Evolutionary conservation across 352 stramenopile genomes (phyloP).

Genomic region (Globisporangium paroecandrum): DNA sequence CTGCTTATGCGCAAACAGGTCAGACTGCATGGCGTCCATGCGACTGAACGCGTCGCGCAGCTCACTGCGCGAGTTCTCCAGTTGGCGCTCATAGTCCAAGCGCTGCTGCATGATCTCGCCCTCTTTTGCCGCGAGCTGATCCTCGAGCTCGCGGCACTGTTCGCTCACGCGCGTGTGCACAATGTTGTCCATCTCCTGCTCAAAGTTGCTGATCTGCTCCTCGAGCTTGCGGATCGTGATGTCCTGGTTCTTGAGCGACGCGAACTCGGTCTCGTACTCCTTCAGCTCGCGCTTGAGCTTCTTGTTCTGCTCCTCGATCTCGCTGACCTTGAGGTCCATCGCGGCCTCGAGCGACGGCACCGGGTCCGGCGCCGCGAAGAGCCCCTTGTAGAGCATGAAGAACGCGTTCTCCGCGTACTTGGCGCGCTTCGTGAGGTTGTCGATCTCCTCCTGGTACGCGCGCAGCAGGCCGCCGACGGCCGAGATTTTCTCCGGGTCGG

Average conservation of each 20-base stretch:
- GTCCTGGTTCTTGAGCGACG: conserved; percentile 94
- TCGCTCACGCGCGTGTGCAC: conserved; percentile 60
- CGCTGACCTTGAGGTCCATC: conserved; percentile 55
- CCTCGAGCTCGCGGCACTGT: conserved; percentile 61
- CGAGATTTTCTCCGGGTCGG: conserved; percentile 69
- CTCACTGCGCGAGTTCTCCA: conserved; percentile 54
- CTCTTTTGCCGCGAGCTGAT: conserved; percentile 59
- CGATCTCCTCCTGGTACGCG: conserved; percentile 91
- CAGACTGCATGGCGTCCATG: conserved; percentile 88
- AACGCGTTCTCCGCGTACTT: conserved; percentile 91
- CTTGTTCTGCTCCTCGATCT: conserved; percentile 90
- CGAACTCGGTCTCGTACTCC: conserved; percentile 94
- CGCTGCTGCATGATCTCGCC: conserved; percentile 81
- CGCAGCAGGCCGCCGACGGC: conserved; percentile 65
- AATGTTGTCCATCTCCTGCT: conserved; percentile 62
- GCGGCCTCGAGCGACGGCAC: conserved; percentile 63
- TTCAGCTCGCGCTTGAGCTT: conserved; percentile 87
- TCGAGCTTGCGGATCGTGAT: conserved; percentile 97
- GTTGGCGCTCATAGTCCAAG: conserved; percentile 66
- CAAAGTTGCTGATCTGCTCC: conserved; percentile 79
- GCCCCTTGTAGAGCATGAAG: conserved; percentile 81
- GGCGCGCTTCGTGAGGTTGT: conserved; percentile 88
- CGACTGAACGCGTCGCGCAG: conserved; percentile 65
- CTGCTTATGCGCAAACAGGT: conserved; percentile 89
- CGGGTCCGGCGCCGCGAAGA: conserved; percentile 86